Evolutionary conservation across 352 stramenopile genomes (phyloP).

Genomic region (Plasmopara muralis): DNA sequence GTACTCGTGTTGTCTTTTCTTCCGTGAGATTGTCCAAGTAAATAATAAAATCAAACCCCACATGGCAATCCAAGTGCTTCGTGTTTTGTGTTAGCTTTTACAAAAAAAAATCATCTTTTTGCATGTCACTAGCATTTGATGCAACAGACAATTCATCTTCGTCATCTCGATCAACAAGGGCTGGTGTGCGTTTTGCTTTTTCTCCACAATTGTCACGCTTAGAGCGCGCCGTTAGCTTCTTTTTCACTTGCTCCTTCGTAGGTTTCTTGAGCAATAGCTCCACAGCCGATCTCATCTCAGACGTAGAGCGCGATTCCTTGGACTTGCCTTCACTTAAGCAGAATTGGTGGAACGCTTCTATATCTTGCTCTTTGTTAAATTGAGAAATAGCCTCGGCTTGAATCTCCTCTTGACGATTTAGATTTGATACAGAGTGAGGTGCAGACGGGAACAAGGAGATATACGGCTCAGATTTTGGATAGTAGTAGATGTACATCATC

Average conservation of each 20-base stretch:
- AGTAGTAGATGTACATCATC: slow-evolving; percentile 84
- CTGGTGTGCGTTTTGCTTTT: slow-evolving; percentile 23
- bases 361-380: slow-evolving; percentile 51
- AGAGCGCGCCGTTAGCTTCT: slow-evolving; percentile 50
- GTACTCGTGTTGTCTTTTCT: slow-evolving; percentile 3
- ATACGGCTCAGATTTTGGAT: slow-evolving; percentile 61
- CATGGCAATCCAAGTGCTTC: too few species aligned
- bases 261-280: slow-evolving; percentile 59
- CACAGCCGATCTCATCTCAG: slow-evolving; percentile 22
- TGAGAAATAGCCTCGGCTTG: slow-evolving; percentile 35
- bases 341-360: slow-evolving; percentile 65
- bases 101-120: slow-evolving; percentile 67
- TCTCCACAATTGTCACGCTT: slow-evolving; percentile 41
- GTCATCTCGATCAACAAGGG: slow-evolving; percentile 54
- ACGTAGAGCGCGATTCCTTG: slow-evolving; percentile 9
- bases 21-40: slow-evolving; percentile 16
- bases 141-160: slow-evolving; percentile 23
- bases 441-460: slow-evolving; percentile 58
- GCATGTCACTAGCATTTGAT: slow-evolving; percentile 14
- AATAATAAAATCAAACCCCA: slow-evolving; percentile 9
- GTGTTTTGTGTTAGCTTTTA: slow-evolving; percentile 23
- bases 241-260: slow-evolving; percentile 63
- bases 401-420: slow-evolving; percentile 42
- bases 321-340: slow-evolving; percentile 54
- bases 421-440: slow-evolving; percentile 43